These are phyloP conservation scores for Colletotrichum agaves DNA, from an alignment of 2,329 filamentous ascomycete genomes.

Conservation along the genomic window DNA sequence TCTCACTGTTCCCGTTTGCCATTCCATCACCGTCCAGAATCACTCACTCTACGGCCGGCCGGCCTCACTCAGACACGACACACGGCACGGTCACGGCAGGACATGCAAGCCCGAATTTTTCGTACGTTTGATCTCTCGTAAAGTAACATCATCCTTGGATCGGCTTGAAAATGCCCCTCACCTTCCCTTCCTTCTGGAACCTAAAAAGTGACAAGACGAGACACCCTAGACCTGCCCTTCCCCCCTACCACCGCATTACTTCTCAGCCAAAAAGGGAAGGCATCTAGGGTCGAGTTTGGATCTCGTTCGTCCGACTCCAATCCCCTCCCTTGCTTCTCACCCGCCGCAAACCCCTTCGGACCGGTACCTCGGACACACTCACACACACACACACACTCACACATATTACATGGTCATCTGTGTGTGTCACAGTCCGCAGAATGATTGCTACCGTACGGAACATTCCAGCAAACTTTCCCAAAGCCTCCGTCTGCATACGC, in stretches of 20 bases:
- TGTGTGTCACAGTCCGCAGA: neutral
- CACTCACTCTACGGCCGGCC: neutral
- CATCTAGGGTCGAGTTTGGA: too few species aligned
- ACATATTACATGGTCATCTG: neutral
- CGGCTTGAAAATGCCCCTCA: neutral
- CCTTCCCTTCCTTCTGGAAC: slow-evolving; percentile 26
- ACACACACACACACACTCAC: neutral
- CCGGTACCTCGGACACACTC: neutral
- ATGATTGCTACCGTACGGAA: slow-evolving; percentile 1
- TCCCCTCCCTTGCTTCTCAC: slow-evolving; percentile 6
- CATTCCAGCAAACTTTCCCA: slow-evolving; percentile 29
- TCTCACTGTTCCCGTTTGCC: too few species aligned
- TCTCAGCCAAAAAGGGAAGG: neutral
- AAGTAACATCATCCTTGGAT: neutral
- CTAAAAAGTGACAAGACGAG: slow-evolving; percentile 33
- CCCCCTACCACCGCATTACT: neutral
- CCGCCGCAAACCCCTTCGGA: neutral
- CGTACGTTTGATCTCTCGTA: slow-evolving; percentile 1
- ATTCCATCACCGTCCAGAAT: neutral
- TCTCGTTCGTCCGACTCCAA: neutral
- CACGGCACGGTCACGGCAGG: neutral
- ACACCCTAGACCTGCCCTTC: slow-evolving; percentile 22
- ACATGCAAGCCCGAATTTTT: slow-evolving; percentile 5
- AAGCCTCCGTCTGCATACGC: neutral
- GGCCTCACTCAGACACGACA: slow-evolving; percentile 1